Conservation (phyloP, 805 yeast species). For the Cyberlindnera xylosilytica region DNA sequence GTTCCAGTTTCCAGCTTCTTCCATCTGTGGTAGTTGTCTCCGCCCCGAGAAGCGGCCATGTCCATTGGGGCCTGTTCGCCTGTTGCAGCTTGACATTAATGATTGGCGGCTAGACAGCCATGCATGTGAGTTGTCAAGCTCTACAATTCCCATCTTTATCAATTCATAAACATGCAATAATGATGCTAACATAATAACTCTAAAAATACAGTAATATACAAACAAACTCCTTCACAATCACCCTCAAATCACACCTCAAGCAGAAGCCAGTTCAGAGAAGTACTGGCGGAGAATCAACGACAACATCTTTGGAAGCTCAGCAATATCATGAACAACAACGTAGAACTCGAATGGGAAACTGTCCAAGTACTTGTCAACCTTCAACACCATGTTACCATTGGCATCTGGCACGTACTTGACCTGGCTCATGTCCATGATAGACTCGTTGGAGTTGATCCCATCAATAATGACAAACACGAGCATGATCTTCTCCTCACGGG, state of each 20-base stretch:
- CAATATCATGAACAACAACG: conserved; percentile 86
- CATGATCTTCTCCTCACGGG: conserved; percentile 91
- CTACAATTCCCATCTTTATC: background rate
- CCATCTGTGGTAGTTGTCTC: background rate
- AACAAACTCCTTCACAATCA: background rate
- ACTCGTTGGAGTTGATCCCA: conserved; percentile 78
- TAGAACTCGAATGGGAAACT: conserved; percentile 96
- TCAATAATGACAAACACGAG: conserved; percentile 92
- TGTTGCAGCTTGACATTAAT: too few relatives aligned
- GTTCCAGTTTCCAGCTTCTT: too few relatives aligned
- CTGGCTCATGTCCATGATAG: conserved; percentile 92
- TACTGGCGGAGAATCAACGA: conserved; percentile 88
- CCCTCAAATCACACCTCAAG: conserved; percentile 4
- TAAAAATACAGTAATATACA: conserved; percentile 1
- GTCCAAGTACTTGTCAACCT: conserved; percentile 83
- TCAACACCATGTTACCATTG: conserved; percentile 65
- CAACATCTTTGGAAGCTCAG: conserved; percentile 88
- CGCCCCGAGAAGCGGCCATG: too few relatives aligned
- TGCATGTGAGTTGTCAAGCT: too few relatives aligned
- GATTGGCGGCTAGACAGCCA: too few relatives aligned
- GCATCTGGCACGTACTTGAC: conserved; percentile 75
- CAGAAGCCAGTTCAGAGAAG: conserved; percentile 66
- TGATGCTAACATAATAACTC: background rate
- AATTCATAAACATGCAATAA: background rate
- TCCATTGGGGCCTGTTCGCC: too few relatives aligned